Base-by-base conservation (phyloP, 2,329 filamentous ascomycete species). In the Arthrobotrys entomopaga region DNA sequence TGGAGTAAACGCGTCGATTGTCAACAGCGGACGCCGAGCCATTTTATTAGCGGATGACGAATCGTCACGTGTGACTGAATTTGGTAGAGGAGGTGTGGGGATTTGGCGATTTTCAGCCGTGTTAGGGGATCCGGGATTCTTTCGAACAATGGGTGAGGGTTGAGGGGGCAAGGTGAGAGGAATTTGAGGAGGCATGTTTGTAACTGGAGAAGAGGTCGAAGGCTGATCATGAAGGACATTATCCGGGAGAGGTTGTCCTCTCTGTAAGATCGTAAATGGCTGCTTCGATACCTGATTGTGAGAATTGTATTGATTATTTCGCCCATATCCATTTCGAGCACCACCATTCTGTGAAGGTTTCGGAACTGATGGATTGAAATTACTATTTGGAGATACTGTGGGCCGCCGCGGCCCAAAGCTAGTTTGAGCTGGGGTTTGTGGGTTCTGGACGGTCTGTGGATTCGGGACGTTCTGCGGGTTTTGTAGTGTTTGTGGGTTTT, bases 1-100 rank as follows among this genome's bases (percentile, higher is more conserved):
- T 50, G 76, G 74, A 3, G 65, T 69, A 24, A 77, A 75, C 20
- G 75, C 52, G 38, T 79, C 74, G 10, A 74, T 56, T n/a, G 75
- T 74, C 10, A 76, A 71, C 16, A 67, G 50, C 4, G 77, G 65
- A 11, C 66, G 75, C 50, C 72, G 67, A 6, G 73, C 50, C 48
- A 58, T 54, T 19, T 72, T 75, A 46, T 49, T 59, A 15, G 65
- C 61, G 16, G 65, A 66, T 5, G 69, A 73, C 2, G 40, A 26
- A 42, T 73, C 69, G 22, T 49, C 65, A 22, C 58, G 63, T 1
- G 43, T 48, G 8, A 46, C 65, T n/a, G 69, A 57, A 2, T 40
- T 13, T 38, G 56, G 57, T 42, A 38, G n/a, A 19, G 52, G 46
- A 58, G 58, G 49, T 26, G 20, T 15, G n/a, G 58, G 49, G 11